Percentiles rank a stretch among this genome's conserved stretches.
Evolutionary conservation across 129 eudicot species (phyloP).

Genomic region (Flaveria sonorensis): DNA sequence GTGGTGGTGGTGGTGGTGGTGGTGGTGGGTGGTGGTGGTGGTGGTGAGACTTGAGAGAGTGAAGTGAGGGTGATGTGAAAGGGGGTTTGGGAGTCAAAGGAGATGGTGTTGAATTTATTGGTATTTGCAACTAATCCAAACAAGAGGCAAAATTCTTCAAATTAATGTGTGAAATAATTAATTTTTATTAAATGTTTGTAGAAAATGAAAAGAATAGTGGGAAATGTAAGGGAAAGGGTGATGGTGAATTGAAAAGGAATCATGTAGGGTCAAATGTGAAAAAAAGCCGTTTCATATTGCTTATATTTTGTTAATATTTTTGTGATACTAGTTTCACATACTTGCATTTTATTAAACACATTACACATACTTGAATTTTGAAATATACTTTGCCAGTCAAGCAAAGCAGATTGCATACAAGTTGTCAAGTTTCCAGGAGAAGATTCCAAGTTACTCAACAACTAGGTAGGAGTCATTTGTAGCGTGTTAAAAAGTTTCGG

Average conservation of each 20-base stretch:
- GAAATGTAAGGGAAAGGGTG: neutral
- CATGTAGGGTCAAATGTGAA: constrained; percentile 14
- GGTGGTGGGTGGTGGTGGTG: constrained; percentile 7
- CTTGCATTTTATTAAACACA: no score
- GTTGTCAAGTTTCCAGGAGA: no score
- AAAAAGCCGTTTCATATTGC: neutral
- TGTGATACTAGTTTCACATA: neutral
- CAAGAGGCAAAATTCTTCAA: constrained; percentile 36
- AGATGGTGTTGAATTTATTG: constrained; percentile 34
- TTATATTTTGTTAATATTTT: neutral
- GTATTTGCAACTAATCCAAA: constrained; percentile 18
- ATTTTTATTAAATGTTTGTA: neutral
- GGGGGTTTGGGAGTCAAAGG: constrained; percentile 28
- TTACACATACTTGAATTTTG: no score
- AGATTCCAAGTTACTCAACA: no score
- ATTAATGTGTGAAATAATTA: neutral
- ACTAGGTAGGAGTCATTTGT: no score
- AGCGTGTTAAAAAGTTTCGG: no score
- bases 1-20: constrained; percentile 2
- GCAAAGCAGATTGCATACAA: no score
- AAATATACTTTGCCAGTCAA: no score
- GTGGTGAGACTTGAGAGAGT: constrained; percentile 13
- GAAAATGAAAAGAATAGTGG: constrained; percentile 9
- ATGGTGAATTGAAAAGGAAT: constrained; percentile 6
- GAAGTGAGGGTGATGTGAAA: constrained; percentile 38